These are phyloP conservation scores for Caryopteris hybrid DNA, from an alignment of 305 asterid species.

Conservation along the genomic window DNA sequence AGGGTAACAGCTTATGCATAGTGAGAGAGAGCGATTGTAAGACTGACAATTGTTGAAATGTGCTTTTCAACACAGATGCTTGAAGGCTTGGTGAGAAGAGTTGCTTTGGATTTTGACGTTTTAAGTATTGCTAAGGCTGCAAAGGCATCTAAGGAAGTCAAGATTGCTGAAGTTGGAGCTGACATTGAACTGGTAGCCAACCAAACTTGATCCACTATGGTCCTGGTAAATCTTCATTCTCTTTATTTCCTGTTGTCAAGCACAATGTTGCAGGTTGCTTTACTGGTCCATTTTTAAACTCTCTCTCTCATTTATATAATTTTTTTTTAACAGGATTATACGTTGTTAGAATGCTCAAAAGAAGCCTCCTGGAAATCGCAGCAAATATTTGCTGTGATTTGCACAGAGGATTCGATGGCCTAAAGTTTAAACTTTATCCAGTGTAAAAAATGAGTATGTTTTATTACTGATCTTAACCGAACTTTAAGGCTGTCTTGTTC, in stretches of 20 bases:
- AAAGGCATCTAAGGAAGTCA: constrained; percentile 64
- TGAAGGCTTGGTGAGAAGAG: constrained; percentile 70
- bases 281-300: background rate
- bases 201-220: constrained; percentile 31
- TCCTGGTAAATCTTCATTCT: constrained; percentile 18
- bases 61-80: constrained; percentile 55
- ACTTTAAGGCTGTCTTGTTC: background rate
- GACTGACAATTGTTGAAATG: background rate
- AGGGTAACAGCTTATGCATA: background rate
- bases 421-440: background rate
- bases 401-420: background rate
- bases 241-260: background rate
- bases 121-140: constrained; percentile 68
- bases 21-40: background rate
- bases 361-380: background rate
- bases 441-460: background rate
- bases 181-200: constrained; percentile 72
- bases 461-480: background rate
- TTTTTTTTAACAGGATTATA: background rate
- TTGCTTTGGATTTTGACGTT: constrained; percentile 89
- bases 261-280: background rate
- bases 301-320: background rate
- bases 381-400: background rate
- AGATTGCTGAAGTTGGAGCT: constrained; percentile 85
- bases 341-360: background rate